Evolutionary conservation across 345 rosid species (phyloP), one percentile per base, ranked within the genome.

Genomic region (Hibiscus mutabilis): DNA sequence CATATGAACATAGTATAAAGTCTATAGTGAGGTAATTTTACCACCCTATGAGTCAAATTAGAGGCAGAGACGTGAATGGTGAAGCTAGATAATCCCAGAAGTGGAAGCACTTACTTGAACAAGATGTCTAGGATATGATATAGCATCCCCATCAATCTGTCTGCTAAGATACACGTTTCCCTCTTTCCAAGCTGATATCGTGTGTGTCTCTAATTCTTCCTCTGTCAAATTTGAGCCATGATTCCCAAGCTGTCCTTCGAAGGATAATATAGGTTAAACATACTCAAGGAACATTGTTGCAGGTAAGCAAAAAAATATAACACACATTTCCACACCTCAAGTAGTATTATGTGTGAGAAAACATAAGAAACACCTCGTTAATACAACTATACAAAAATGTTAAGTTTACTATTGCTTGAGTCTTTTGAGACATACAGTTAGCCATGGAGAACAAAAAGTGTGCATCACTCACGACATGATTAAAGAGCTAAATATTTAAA

Each of bases 151-250:
- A 84, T 92, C 95, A 71, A 73, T 76, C 79, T 92, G 97, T 73
- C 93, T 77, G 72, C 80, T 85, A 73, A 89, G 84, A 70, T 86
- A 81, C 66, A 84, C 79, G 80, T 89, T 92, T 22, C 88, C 96
- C 75, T 88, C 96, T 79, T 96, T 96, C 99, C 99, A 96, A 62
- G 97, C 97, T 52, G 98, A 87, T 80, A 96, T 92, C n/a, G 96
- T 86, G 79, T 86, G 97, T 0, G 92, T 87, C 76, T 91, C 97
- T 69, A 91, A 80, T 74, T 91, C 94, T 78, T 91, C 97, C 88
- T 91, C 97, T 15, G 94, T 91, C 87, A 91, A 82, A 82, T 88
- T 88, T 44, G 97, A 87, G 59, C 94, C 94, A 74, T 80, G 86
- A 76, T 84, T 87, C 77, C 94, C 92, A 59, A 91, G 85, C 97